Base-by-base conservation (phyloP, 352 stramenopile genomes). In the Phytophthora rubi region DNA sequence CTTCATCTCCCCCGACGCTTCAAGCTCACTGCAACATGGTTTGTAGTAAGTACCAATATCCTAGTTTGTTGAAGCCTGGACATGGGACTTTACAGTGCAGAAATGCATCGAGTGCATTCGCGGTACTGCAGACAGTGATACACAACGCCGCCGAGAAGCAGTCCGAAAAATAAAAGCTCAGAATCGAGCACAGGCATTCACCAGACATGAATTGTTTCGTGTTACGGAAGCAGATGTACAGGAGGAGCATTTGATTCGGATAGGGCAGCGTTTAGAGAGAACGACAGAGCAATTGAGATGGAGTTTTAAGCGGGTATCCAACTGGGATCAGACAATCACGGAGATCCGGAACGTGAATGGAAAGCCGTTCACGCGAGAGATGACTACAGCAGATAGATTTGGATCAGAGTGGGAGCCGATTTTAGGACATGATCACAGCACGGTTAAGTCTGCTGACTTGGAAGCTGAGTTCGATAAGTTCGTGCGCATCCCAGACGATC, bases 211-310 rank as follows among this genome's bases (percentile, higher is more conserved):
- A 28, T 28, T 28, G 23, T 28, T 28, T 28, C 23, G 23, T 3
- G 2, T 28, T 28, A 28, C 23, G 23, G 23, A 28, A 28, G 23
- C 23, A 28, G 23, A 28, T 28, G 23, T 28, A 28, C 23, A 28
- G 23, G 32, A 12, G 45, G 58, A 2, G 68, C 53, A 1, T 75
- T 71, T n/a, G 23, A 28, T 28, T 28, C 23, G 52, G 9, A 2
- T 30, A 0, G 52, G 30, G 0, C 15, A 58, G 16, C 28, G 3
- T 0, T 7, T 58, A 0, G 15, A 58, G 6, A 15, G 30, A 28
- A 21, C 28, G 4, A 30, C 13, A 1, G 52, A 58, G 5, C 4
- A 21, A 15, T 6, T 58, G 7, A 28, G 52, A 21, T 58, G 52
- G 52, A 42, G 3, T 6, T 58, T 47, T 12, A 58, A 58, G 33